Conservation (phyloP, 2,329 filamentous ascomycete genomes). For the Apiospora pterosperma region DNA sequence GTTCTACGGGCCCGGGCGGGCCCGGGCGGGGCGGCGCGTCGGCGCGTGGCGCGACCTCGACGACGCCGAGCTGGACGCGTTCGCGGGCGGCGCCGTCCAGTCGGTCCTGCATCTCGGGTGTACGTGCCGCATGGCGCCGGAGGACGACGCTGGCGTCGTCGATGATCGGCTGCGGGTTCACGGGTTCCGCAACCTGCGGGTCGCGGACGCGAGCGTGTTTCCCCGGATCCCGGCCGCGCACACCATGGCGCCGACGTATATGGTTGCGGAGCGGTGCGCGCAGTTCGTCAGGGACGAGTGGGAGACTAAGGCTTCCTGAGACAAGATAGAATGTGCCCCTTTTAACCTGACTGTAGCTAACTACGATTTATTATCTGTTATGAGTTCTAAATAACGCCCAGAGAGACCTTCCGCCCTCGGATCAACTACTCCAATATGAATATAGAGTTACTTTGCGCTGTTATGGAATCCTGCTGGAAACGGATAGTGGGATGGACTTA, state of each 20-base stretch:
- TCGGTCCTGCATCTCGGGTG: slow-evolving; percentile 34
- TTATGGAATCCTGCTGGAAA: background rate
- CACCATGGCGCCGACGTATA: slow-evolving; percentile 45
- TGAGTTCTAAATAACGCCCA: too few relatives aligned
- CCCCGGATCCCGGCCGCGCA: slow-evolving; percentile 41
- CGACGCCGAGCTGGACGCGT: slow-evolving; percentile 28
- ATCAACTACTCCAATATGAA: too few relatives aligned
- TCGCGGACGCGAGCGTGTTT: slow-evolving; percentile 40
- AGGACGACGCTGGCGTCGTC: slow-evolving; percentile 33
- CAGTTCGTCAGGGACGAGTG: slow-evolving; percentile 11
- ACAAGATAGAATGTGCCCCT: too few relatives aligned
- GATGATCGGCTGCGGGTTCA: slow-evolving; percentile 35
- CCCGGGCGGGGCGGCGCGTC: background rate
- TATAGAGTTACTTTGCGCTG: background rate
- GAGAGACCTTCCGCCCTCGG: too few relatives aligned
- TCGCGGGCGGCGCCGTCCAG: slow-evolving; percentile 13
- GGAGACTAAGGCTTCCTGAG: background rate
- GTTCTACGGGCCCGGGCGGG: slow-evolving; percentile 18
- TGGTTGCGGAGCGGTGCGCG: slow-evolving; percentile 36
- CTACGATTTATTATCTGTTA: too few relatives aligned
- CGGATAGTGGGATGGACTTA: background rate
- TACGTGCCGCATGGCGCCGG: slow-evolving; percentile 38
- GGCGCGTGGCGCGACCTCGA: slow-evolving; percentile 21
- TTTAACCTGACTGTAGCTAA: too few relatives aligned
- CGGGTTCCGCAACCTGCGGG: slow-evolving; percentile 36